Percentiles rank a stretch among this genome's conserved stretches.
These are phyloP conservation scores for Cucurbita maxima DNA, from an alignment of 306 rosid genomes.

Conservation along the genomic window DNA sequence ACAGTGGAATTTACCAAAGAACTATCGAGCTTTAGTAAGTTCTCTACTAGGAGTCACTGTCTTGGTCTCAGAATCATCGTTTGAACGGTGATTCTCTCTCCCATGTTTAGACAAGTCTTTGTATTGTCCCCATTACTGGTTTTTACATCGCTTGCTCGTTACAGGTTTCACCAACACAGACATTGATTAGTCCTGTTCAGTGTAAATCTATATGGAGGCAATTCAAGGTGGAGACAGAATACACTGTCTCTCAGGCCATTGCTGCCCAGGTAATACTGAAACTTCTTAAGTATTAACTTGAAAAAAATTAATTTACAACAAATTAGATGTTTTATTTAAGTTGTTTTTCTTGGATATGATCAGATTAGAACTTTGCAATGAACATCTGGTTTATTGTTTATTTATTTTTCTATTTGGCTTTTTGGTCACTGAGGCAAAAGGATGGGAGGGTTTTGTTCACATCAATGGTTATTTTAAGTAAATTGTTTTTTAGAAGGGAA, in stretches of 20 bases:
- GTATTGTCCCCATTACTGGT: not conserved
- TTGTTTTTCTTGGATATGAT: no score
- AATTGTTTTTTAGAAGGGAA: no score
- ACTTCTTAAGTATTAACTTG: not conserved
- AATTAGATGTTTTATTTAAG: no score
- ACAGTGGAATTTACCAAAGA: not conserved
- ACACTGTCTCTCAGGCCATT: conserved; percentile 90
- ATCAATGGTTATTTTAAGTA: no score
- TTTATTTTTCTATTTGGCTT: no score
- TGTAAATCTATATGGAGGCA: conserved; percentile 97
- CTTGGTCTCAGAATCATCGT: not conserved
- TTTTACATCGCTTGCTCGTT: not conserved
- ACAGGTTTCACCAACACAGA: conserved; percentile 61
- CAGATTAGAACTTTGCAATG: no score
- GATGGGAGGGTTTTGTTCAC: no score
- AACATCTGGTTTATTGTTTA: no score
- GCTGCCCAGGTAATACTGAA: conserved; percentile 62
- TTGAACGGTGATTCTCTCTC: not conserved
- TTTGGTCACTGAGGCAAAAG: no score
- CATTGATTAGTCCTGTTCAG: conserved; percentile 88
- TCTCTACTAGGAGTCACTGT: not conserved
- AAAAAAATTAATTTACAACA: no score
- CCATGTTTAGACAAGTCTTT: not conserved
- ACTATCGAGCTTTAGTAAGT: not conserved
- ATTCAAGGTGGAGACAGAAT: conserved; percentile 84